Evolutionary conservation across 1,284 basidiomycete species (phyloP), one percentile per base, ranked within the genome.

Genomic region (Stygiomarasmius scandens): DNA sequence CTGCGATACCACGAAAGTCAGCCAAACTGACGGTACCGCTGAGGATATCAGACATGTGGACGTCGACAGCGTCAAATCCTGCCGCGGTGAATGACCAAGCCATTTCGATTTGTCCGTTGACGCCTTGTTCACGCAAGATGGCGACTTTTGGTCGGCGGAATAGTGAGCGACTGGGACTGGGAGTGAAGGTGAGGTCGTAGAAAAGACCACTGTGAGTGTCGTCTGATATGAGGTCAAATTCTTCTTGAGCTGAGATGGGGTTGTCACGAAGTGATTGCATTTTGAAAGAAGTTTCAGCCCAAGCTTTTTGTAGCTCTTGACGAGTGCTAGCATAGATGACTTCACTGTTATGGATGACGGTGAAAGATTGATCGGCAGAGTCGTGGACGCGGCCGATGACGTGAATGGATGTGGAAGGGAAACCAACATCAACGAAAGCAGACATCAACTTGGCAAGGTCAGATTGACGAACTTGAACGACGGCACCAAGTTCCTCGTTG

Each of bases 51-150:
- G 94, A 93, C 96, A 98, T 99, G 77, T 99, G 96, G 2, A 99
- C 93, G 69, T 99, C 97, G 58, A 98, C 78, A 3, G 95, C 89
- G 61, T 93, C 89, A 71, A 99, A 99, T 6, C 97, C 97, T 16
- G 96, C 96, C 1, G 84, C 89, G 25, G 88, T 82, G 78, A 99
- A 99, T 12, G 95, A 87, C 93, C 94, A 99, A 0, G 93, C 97
- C 96, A 99, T 98, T 79, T 99, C 96, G 49, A 95, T 81, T 59
- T 99, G 95, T 1, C 97, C 96, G 71, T 99, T 99, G 62, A 99
- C 96, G 64, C 96, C 97, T 73, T 99, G 96, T 72, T 99, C 96
- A 54, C 97, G 90, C 43, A 99, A 82, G 64, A 99, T 95, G 29
- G 95, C 96, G 19, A 99, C 94, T 69, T 87, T 91, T 8, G 96